Evolutionary conservation across 805 yeast species (phyloP).

Genomic region (Candida cerambycidarum): DNA sequence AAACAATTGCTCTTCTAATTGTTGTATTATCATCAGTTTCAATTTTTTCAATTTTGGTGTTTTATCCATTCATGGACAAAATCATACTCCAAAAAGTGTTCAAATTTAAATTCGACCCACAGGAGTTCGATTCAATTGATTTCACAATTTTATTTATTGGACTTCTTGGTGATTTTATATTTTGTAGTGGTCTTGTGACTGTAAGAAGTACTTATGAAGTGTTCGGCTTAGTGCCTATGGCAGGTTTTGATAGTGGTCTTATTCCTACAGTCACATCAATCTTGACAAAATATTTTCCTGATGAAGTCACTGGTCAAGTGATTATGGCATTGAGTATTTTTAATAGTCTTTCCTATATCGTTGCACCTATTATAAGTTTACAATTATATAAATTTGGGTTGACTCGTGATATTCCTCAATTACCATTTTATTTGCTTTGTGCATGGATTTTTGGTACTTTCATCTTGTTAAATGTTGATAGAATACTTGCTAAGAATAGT

Average conservation of each 20-base stretch:
- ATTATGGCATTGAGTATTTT: slow-evolving; percentile 8
- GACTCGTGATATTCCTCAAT: slow-evolving; percentile 4
- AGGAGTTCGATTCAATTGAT: slow-evolving; percentile 13
- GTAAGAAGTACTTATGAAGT: background rate
- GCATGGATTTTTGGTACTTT: background rate
- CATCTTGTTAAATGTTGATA: background rate
- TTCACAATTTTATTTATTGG: slow-evolving; percentile 4
- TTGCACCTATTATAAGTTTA: slow-evolving; percentile 2
- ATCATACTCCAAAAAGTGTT: slow-evolving; percentile 1
- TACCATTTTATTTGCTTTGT: slow-evolving; percentile 7
- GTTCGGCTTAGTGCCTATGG: slow-evolving; percentile 18
- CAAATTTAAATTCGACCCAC: slow-evolving; percentile 7
- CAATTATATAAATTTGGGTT: slow-evolving; percentile 11
- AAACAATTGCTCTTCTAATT: background rate
- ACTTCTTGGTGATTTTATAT: background rate
- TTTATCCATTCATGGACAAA: slow-evolving; percentile 8
- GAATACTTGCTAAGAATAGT: background rate
- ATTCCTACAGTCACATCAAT: slow-evolving; percentile 59
- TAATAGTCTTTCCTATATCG: slow-evolving; percentile 1
- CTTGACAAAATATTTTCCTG: slow-evolving; percentile 58
- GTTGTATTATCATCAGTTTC: background rate
- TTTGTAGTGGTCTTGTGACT: background rate
- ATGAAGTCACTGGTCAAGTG: slow-evolving; percentile 15
- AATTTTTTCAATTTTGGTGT: background rate
- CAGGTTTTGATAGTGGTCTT: slow-evolving; percentile 47